These are phyloP conservation scores for Aspergillus ostianus DNA, from an alignment of 495 filamentous ascomycete genomes.

Conservation along the genomic window DNA sequence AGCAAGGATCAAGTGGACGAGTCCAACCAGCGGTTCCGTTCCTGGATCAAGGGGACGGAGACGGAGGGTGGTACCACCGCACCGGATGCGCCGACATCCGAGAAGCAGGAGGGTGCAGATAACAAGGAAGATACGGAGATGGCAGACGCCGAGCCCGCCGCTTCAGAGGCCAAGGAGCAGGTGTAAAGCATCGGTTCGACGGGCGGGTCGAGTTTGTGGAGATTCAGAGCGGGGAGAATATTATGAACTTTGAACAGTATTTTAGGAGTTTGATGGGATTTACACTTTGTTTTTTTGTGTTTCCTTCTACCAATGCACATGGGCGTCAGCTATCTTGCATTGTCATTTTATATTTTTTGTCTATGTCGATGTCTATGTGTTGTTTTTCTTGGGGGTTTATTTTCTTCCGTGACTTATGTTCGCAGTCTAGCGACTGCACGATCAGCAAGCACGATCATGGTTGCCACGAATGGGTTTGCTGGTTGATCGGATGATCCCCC, in stretches of 20 bases:
- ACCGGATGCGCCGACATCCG: constrained; percentile 12
- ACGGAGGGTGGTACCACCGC: constrained; percentile 17
- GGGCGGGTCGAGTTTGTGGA: background rate
- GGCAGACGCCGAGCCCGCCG: constrained; percentile 31
- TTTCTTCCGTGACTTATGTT: too few relatives aligned
- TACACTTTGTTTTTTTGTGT: background rate
- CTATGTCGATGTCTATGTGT: too few relatives aligned
- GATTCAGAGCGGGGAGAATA: background rate
- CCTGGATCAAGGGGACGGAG: constrained; percentile 39
- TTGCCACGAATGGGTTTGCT: too few relatives aligned
- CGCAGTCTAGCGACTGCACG: too few relatives aligned
- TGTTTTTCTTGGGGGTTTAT: too few relatives aligned
- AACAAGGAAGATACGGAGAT: constrained; percentile 38
- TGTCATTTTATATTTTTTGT: background rate
- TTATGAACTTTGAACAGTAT: background rate
- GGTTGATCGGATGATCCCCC: too few relatives aligned
- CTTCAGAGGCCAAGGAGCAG: constrained; percentile 16
- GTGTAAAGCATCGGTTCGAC: background rate
- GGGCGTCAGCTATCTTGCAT: background rate
- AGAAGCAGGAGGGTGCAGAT: constrained; percentile 15
- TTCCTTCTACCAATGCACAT: background rate
- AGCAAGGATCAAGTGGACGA: constrained; percentile 70
- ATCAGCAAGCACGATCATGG: too few relatives aligned
- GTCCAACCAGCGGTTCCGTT: constrained; percentile 60
- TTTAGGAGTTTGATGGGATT: background rate